Base-by-base conservation (phyloP, 2,329 filamentous ascomycete genomes). In the Fusarium sp. region DNA sequence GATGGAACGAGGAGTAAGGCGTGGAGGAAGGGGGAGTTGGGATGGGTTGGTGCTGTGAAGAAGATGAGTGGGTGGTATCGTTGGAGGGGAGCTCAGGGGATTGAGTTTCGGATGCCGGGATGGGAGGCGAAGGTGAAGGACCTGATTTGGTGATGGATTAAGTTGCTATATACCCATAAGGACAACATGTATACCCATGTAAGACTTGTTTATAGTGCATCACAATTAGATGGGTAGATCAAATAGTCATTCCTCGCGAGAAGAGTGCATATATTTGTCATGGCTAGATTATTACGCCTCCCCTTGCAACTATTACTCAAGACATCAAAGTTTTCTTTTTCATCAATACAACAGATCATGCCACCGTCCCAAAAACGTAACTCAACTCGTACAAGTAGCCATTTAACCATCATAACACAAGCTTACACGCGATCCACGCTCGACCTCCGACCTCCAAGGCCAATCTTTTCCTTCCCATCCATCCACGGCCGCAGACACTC, bases 401-500 rank as follows among this genome's bases (percentile, higher is more conserved):
- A 68, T 40, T 20, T 51, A 16, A 16, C 42, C 36, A 44, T 16
- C 8, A n/a, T 20, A 53, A 20, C 46, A 29, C 29, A 59, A 61
- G 24, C 63, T 72, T 77, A 79, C 62, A 79, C 78, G 24, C 75
- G 75, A 61, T 80, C 77, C 46, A 78, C 78, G 64, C 77, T 80
- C 14, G 73, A 73, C 60, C 77, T 69, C 33, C 80, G 69, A 46
- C 75, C 76, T 16, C 72, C 78, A 76, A 81, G 72, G 3, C 86
- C 88, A 79, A 96, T 94, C 74, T 85, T 87, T 58, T 92, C 89
- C 79, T 88, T 85, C 0, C 92, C 93, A 66, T 92, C 92, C 95
- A 99, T 98, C 88, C 92, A 98, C 24, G 90, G 90, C 79, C 92
- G 87, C 80, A 99, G 82, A 20, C 92, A 93, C 82, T 94, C 90